phyloP scores from a whole-genome alignment of 179 eudicot species.

The Silene coronaria region DNA sequence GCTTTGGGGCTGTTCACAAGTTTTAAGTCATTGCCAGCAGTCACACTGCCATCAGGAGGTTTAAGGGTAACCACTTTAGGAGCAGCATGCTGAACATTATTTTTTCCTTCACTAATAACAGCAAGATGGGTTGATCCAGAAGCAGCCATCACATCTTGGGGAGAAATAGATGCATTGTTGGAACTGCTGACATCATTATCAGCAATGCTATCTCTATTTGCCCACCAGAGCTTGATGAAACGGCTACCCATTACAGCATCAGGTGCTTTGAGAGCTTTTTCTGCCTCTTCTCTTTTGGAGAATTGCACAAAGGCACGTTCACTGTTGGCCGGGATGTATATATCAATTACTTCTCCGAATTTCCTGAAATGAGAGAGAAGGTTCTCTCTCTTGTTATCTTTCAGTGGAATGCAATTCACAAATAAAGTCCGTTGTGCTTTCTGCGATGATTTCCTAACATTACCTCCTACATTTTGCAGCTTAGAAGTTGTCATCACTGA shows the following conservation, averaged over 20 bases:
- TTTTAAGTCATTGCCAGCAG: constrained; percentile 35
- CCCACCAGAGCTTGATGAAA: constrained; percentile 87
- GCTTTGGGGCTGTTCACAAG: constrained; percentile 42
- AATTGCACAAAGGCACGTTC: constrained; percentile 97
- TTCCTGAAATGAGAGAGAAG: constrained; percentile 78
- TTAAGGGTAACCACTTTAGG: constrained; percentile 29
- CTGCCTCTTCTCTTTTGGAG: constrained; percentile 88
- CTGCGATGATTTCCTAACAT: constrained; percentile 46
- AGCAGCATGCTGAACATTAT: constrained; percentile 31
- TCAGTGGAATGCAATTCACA: constrained; percentile 69
- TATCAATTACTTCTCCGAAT: constrained; percentile 83
- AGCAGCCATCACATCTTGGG: constrained; percentile 30
- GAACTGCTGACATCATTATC: constrained; percentile 41
- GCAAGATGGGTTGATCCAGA: constrained; percentile 28
- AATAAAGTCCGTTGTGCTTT: constrained; percentile 77
- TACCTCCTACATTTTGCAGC: constrained; percentile 37
- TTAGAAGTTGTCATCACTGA: constrained; percentile 36
- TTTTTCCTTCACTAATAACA: constrained; percentile 41
- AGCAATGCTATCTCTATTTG: constrained; percentile 65
- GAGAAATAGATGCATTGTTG: constrained; percentile 25
- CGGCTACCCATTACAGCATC: constrained; percentile 99
- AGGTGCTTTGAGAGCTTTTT: constrained; percentile 81
- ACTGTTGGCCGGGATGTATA: constrained; percentile 61
- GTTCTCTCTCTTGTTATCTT: constrained; percentile 73
- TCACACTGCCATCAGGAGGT: constrained; percentile 31